These are phyloP conservation scores for Kodamaea derodonti DNA, from an alignment of 1,139 yeast species.

Conservation along the genomic window DNA sequence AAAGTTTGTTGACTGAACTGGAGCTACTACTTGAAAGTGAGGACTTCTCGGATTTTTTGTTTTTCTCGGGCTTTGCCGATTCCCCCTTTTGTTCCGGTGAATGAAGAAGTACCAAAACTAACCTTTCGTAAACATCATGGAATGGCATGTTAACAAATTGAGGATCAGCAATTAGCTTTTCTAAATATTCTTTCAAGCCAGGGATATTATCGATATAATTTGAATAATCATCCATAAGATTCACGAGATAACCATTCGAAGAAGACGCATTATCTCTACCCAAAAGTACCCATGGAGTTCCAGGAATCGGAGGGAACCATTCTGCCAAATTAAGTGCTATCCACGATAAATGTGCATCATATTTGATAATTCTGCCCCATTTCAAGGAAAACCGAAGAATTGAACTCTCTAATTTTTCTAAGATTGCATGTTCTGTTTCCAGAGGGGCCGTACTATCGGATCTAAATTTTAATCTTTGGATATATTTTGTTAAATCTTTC, in stretches of 20 bases:
- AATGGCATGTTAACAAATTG: conserved; percentile 42
- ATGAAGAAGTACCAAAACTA: conserved; percentile 72
- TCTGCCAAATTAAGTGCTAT: conserved; percentile 84
- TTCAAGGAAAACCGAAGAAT: conserved; percentile 61
- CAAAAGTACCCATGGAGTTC: conserved; percentile 41
- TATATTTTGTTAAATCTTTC: conserved; percentile 51
- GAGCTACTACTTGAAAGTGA: conserved; percentile 1
- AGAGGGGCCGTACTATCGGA: conserved; percentile 17
- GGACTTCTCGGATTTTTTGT: background rate
- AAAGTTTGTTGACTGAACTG: conserved; percentile 2
- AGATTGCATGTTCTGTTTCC: conserved; percentile 48
- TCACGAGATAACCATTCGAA: conserved; percentile 29
- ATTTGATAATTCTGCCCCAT: conserved; percentile 77
- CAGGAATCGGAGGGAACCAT: conserved; percentile 71
- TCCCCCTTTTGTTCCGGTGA: conserved; percentile 46
- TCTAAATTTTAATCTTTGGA: conserved; percentile 35
- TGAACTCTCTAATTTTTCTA: conserved; percentile 56
- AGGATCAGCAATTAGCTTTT: conserved; percentile 26
- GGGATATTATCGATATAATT: conserved; percentile 39
- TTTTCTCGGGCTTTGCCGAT: background rate
- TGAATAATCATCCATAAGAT: conserved; percentile 46
- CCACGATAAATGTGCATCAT: conserved; percentile 84
- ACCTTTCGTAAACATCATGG: conserved; percentile 69
- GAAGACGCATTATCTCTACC: conserved; percentile 33
- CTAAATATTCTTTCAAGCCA: conserved; percentile 23